Conservation (phyloP, 2,329 filamentous ascomycete species). For the Geosmithia putterillii region DNA sequence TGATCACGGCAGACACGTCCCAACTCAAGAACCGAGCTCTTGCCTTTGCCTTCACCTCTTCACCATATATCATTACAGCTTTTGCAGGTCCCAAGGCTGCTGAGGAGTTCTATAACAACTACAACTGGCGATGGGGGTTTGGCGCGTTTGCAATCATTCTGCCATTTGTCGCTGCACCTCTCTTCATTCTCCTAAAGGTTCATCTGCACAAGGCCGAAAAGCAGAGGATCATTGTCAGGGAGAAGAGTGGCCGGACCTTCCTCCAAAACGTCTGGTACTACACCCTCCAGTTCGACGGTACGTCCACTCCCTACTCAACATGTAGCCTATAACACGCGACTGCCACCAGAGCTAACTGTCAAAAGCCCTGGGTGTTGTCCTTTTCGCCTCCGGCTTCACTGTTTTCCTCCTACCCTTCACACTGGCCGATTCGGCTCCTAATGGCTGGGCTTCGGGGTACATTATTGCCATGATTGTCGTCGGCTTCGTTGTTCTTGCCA, state of each 20-base stretch:
- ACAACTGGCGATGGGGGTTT: slow-evolving; percentile 30
- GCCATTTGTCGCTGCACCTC: slow-evolving; percentile 37
- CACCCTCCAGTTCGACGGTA: slow-evolving; percentile 43
- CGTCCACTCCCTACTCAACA: slow-evolving; percentile 5
- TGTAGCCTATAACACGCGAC: too few relatives aligned
- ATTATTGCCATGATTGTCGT: slow-evolving; percentile 51
- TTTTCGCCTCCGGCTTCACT: slow-evolving; percentile 43
- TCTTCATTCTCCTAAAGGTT: slow-evolving; percentile 39
- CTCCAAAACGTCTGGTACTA: slow-evolving; percentile 36
- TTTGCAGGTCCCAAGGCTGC: slow-evolving; percentile 24
- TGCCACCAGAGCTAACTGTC: too few relatives aligned
- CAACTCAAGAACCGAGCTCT: slow-evolving; percentile 22
- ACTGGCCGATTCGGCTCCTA: slow-evolving; percentile 31
- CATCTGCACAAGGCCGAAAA: slow-evolving; percentile 45
- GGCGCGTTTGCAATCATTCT: slow-evolving; percentile 49
- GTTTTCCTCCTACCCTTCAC: slow-evolving; percentile 55
- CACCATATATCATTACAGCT: slow-evolving; percentile 32
- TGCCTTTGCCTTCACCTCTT: slow-evolving; percentile 24
- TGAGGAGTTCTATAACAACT: slow-evolving; percentile 13
- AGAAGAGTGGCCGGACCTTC: slow-evolving; percentile 28
- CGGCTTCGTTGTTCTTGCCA: slow-evolving; percentile 42
- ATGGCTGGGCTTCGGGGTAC: slow-evolving; percentile 37
- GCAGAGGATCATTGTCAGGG: slow-evolving; percentile 25
- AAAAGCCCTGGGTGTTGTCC: slow-evolving; percentile 36
- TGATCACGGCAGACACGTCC: slow-evolving; percentile 54